Evolutionary conservation across 495 filamentous ascomycete species (phyloP).

Genomic region (Penicilliopsis zonata): DNA sequence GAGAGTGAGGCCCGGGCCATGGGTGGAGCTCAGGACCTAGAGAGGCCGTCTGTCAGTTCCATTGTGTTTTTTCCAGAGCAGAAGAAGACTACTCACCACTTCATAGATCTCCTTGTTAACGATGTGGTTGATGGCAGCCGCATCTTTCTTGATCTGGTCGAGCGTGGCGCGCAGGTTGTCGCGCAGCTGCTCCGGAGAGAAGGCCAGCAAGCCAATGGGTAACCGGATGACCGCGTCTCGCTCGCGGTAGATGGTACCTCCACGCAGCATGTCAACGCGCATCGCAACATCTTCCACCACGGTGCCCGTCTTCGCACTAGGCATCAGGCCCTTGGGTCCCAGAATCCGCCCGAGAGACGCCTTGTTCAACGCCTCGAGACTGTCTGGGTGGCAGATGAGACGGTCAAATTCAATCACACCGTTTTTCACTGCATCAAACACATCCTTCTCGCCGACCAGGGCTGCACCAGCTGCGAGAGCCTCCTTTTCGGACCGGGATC

Average conservation of each 20-base stretch:
- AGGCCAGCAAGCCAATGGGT: slow-evolving; percentile 81
- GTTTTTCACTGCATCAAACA: slow-evolving; percentile 69
- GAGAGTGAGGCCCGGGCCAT: slow-evolving; percentile 75
- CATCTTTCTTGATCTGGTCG: slow-evolving; percentile 64
- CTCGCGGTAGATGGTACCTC: slow-evolving; percentile 79
- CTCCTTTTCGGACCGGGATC: slow-evolving; percentile 52
- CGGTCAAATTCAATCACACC: slow-evolving; percentile 76
- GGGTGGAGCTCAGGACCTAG: slow-evolving; percentile 81
- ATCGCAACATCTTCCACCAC: slow-evolving; percentile 65
- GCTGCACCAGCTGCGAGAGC: slow-evolving; percentile 66
- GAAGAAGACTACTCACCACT: slow-evolving; percentile 44
- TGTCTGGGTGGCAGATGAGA: slow-evolving; percentile 75
- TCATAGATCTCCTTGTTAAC: slow-evolving; percentile 77
- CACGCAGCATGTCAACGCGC: slow-evolving; percentile 65
- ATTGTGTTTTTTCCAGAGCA: not conserved
- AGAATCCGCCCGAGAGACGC: slow-evolving; percentile 67
- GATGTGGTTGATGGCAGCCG: slow-evolving; percentile 52
- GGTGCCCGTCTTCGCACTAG: slow-evolving; percentile 72
- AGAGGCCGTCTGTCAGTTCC: slow-evolving; percentile 7
- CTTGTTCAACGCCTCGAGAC: slow-evolving; percentile 59
- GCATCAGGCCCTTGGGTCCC: slow-evolving; percentile 87
- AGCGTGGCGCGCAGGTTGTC: slow-evolving; percentile 77
- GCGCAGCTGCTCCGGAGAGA: slow-evolving; percentile 74
- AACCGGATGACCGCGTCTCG: slow-evolving; percentile 72
- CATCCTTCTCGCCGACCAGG: slow-evolving; percentile 69